These are phyloP conservation scores for Orbilia quercus DNA, from an alignment of 2,329 filamentous ascomycete genomes.

Conservation along the genomic window DNA sequence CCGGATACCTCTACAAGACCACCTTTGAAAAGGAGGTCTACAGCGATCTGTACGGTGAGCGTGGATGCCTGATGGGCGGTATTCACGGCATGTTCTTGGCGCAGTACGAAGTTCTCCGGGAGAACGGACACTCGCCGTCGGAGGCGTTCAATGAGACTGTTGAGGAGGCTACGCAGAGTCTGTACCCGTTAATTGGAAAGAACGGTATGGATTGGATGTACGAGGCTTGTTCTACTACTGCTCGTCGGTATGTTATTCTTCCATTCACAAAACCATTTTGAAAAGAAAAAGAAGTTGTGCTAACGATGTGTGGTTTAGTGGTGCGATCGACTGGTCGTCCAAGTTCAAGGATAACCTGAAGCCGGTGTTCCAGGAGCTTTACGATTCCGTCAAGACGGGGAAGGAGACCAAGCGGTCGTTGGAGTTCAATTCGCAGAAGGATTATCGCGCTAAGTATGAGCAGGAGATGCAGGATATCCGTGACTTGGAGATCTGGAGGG, in stretches of 20 bases:
- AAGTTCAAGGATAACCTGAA: slow-evolving; percentile 98
- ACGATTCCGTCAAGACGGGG: slow-evolving; percentile 90
- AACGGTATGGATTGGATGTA: slow-evolving; percentile 99
- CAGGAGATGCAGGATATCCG: slow-evolving; percentile 99
- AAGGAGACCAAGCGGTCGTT: slow-evolving; percentile 95
- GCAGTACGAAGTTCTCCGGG: slow-evolving; percentile 99
- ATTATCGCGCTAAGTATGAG: slow-evolving; percentile 98
- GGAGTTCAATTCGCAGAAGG: slow-evolving; percentile 93
- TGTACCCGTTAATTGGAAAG: slow-evolving; percentile 94
- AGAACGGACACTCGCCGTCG: slow-evolving; percentile 95
- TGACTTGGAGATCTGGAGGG: slow-evolving; percentile 97
- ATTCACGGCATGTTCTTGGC: slow-evolving; percentile 99
- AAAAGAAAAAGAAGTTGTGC: too few relatives aligned
- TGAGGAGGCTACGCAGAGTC: slow-evolving; percentile 96
- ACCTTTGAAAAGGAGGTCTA: slow-evolving; percentile 99
- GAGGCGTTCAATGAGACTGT: slow-evolving; percentile 99
- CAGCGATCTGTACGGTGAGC: slow-evolving; percentile 98
- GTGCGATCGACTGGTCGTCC: slow-evolving; percentile 98
- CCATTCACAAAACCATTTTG: too few relatives aligned
- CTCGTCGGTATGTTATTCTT: slow-evolving; percentile 69
- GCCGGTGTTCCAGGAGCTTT: slow-evolving; percentile 97
- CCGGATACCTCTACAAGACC: slow-evolving; percentile 99
- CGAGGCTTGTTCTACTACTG: slow-evolving; percentile 98
- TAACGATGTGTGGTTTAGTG: slow-evolving; percentile 65
- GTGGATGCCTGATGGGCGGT: slow-evolving; percentile 99